Evolutionary conservation across 2,329 filamentous ascomycete species (phyloP).

Genomic region (Fusarium veterinarium): DNA sequence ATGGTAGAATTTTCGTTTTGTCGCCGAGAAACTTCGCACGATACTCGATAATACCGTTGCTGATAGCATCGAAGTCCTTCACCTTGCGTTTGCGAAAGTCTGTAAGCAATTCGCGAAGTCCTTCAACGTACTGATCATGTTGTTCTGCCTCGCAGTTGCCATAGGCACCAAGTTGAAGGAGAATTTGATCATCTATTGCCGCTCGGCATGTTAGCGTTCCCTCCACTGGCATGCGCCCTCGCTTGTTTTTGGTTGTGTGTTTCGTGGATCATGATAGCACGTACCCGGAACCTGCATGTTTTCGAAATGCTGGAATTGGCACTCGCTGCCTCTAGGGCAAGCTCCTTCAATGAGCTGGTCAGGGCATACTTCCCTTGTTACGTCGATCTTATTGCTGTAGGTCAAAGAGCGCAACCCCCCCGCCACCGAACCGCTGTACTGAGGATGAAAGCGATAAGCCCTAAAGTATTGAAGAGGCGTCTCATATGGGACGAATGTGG

Average conservation of each 20-base stretch:
- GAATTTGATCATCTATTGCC: constrained; percentile 75
- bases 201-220: constrained; percentile 60
- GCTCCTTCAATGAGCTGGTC: constrained; percentile 76
- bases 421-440: constrained; percentile 74
- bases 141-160: constrained; percentile 72
- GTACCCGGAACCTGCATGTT: constrained; percentile 54
- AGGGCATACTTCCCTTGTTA: constrained; percentile 78
- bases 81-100: constrained; percentile 69
- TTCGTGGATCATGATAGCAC: constrained; percentile 40
- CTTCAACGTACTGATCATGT: constrained; percentile 70
- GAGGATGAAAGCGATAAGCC: constrained; percentile 89
- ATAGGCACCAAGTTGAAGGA: constrained; percentile 76
- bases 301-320: constrained; percentile 81
- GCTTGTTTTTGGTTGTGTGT: constrained; percentile 30
- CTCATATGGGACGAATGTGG: constrained; percentile 72
- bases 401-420: constrained; percentile 90
- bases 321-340: constrained; percentile 78
- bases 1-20: constrained; percentile 69
- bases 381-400: constrained; percentile 91
- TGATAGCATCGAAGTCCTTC: constrained; percentile 75
- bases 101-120: constrained; percentile 70
- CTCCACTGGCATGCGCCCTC: constrained; percentile 45
- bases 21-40: constrained; percentile 74
- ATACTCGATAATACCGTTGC: constrained; percentile 74
- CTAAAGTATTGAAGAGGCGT: constrained; percentile 86